Evolutionary conservation across 2,329 filamentous ascomycete species (phyloP), one percentile per base, ranked within the genome.

Genomic region (Fusarium multiceps): DNA sequence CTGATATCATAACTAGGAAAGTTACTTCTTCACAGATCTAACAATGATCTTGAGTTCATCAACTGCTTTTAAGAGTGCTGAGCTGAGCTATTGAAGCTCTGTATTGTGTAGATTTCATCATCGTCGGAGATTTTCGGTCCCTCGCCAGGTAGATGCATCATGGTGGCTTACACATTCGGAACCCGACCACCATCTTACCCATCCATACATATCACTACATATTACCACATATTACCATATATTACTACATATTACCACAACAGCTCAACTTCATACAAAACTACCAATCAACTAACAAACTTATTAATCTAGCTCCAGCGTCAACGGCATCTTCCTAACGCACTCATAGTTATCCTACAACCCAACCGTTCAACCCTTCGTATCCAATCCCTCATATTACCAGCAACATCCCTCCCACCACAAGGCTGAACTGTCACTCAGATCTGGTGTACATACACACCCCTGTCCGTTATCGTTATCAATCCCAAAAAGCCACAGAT

Each of bases 401-500:
- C 41, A 68, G 43, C 43, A n/a, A 37, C 14, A 64, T 12, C 40
- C 41, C 57, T 55, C 25, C 20, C 42, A 41, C 14, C n/a, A 27
- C 53, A 53, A 69, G 66, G 66, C 65, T 69, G 51, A 46, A 51
- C 46, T 37, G 37, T 45, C n/a, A 34, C 48, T 13, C 21, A 18
- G 3, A 27, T 43, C 37, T 6, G 25, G 27, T 16, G n/a, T 48
- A 68, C 21, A n/a, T 56, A 47, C 63, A 63, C 57, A n/a, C 58
- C 63, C 64, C 46, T 63, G 34, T 27, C 42, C 23, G 6, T 37
- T 23, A 25, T 37, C 55, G 50, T 43, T 66, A 61, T 53, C 49
- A 55, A 47, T 61, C 55, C 59, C 59, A 60, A 60, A 58, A 50
- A 70, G 68, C 68, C 68, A 71, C 68, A 71, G 47, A 43, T 37